Evolutionary conservation across 2,329 filamentous ascomycete genomes (phyloP), one percentile per base, ranked within the genome.

Genomic region (Colletotrichum noveboracense): DNA sequence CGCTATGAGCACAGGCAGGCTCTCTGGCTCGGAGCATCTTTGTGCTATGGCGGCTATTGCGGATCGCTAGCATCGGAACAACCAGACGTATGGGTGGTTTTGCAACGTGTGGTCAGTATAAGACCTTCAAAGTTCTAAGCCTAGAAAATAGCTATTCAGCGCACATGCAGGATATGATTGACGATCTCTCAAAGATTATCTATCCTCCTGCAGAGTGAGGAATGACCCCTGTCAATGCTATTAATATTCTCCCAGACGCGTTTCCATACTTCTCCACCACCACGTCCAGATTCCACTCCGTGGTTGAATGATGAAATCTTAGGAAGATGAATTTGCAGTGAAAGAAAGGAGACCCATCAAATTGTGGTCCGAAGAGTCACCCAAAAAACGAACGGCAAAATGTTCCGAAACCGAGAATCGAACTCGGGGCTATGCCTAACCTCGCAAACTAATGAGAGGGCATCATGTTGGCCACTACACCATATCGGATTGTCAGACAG

Each of bases 331-430:
- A 38, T 32, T 21, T 48, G 43, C 7, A 12, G n/a, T 36, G 65
- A 56, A 56, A 21, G 34, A 13, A 28, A 14, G 30, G n/a, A 21
- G n/a, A 28, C n/a, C 28, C 32, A 34, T 32, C 43, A 18, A 7
- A 48, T 13, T 48, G 43, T 48, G n/a, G 43, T 48, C 43, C n/a
- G n/a, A 48, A n/a, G 9, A n/a, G 7, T 13, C 6, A 14, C 12
- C n/a, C 26, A 70, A 26, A 48, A 43, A 6, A 48, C 18, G 7
- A 62, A 30, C 5, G n/a, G 4, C 7, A 55, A 14, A 64, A 24
- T n/a, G 1, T 75, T 75, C 69, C 69, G 73, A 75, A 72, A 75
- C 73, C 69, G 73, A 75, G 73, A 72, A 75, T 75, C 73, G 69
- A 75, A 72, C 73, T 75, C 69, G 73, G 69, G 73, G 73, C 73